phyloP scores from a whole-genome alignment of 768 basidiomycete species.

The Russula virescens region DNA sequence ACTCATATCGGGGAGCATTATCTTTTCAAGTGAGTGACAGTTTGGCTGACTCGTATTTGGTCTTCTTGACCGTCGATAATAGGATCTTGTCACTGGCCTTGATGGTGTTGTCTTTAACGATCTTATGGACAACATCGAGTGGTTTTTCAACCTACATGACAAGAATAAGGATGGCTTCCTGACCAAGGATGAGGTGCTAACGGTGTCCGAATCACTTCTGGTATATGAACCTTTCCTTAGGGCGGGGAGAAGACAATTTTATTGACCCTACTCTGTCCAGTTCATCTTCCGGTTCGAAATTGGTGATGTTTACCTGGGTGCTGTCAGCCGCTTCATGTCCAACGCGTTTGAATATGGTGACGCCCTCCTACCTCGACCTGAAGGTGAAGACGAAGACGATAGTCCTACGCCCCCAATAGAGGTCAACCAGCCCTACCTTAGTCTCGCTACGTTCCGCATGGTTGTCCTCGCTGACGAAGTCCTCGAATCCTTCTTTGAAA shows the following conservation, averaged over 20 bases:
- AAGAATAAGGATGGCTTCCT: slow-evolving; percentile 94
- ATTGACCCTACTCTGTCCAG: slow-evolving; percentile 36
- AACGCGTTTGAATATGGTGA: slow-evolving; percentile 99
- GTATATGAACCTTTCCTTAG: slow-evolving; percentile 42
- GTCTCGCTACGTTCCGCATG: slow-evolving; percentile 97
- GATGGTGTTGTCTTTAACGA: slow-evolving; percentile 94
- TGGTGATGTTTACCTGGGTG: slow-evolving; percentile 93
- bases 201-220: slow-evolving; percentile 88
- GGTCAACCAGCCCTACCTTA: slow-evolving; percentile 87
- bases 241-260: neutral
- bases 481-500: slow-evolving; percentile 94
- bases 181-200: slow-evolving; percentile 95
- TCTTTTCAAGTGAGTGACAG: slow-evolving; percentile 71
- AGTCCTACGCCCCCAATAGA: slow-evolving; percentile 45
- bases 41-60: neutral
- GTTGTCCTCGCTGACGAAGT: slow-evolving; percentile 96
- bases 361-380: slow-evolving; percentile 64
- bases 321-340: slow-evolving; percentile 94
- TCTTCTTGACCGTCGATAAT: slow-evolving; percentile 23
- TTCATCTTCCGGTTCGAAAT: slow-evolving; percentile 98
- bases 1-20: slow-evolving; percentile 68
- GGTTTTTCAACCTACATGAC: slow-evolving; percentile 96
- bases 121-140: slow-evolving; percentile 97
- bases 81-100: slow-evolving; percentile 87
- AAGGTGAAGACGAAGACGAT: slow-evolving; percentile 35